phyloP scores from a whole-genome alignment of 495 filamentous ascomycete species.

The Penicillium samsonianum region DNA sequence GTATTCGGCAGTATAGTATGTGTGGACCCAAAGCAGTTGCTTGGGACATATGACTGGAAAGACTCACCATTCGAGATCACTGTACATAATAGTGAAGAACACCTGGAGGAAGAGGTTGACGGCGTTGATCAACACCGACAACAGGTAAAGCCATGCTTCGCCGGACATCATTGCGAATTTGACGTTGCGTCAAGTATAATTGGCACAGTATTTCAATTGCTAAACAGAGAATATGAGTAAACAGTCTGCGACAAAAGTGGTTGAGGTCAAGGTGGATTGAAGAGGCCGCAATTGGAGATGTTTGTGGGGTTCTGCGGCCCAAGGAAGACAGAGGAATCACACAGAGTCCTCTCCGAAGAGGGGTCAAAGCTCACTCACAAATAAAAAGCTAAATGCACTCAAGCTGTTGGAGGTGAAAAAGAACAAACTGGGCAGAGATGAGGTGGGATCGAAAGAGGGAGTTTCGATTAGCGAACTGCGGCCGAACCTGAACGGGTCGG shows the following conservation, averaged over 20 bases:
- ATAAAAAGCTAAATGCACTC: conserved; percentile 10
- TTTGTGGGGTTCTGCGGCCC: conserved; percentile 28
- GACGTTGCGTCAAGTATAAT: conserved; percentile 9
- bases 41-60: background rate
- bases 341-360: conserved; percentile 10
- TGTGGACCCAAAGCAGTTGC: background rate
- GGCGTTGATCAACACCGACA: conserved; percentile 98
- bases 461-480: conserved; percentile 26
- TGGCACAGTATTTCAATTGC: conserved; percentile 14
- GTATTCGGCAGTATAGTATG: conserved; percentile 13
- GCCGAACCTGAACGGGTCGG: conserved; percentile 27
- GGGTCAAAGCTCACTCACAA: conserved; percentile 25
- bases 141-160: conserved; percentile 98
- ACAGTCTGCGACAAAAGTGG: conserved; percentile 8
- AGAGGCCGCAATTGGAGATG: conserved; percentile 32
- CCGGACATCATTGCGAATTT: conserved; percentile 76
- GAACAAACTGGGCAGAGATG: conserved; percentile 7
- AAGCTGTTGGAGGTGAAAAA: background rate
- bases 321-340: conserved; percentile 27
- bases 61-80: conserved; percentile 92
- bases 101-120: conserved; percentile 99
- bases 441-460: conserved; percentile 13
- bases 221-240: conserved; percentile 14
- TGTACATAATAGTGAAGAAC: conserved; percentile 99
- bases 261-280: conserved; percentile 17